Base-by-base conservation (phyloP, 257 asterid species). In the Mentha longifolia region DNA sequence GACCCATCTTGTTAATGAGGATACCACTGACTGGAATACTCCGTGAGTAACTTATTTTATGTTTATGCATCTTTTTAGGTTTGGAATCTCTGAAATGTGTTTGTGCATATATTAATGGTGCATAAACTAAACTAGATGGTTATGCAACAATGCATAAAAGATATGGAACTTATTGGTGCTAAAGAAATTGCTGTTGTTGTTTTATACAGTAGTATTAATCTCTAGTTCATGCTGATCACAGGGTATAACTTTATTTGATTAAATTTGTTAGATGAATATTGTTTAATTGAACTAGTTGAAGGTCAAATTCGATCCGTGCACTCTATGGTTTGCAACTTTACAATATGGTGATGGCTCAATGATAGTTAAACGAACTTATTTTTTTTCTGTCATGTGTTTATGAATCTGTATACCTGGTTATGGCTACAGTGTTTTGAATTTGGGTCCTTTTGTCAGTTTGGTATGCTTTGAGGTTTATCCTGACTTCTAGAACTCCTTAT, bases 1-100 rank as follows among this genome's bases (percentile, higher is more conserved):
- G 97, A 90, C 97, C 49, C 97, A 92, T 84, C 97, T 92, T 71
- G 96, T 90, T 78, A 85, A 88, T 16, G 97, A 92, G 92, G 97
- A 92, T 73, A 92, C 97, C 43, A 92, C 98, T 77, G 97, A 92
- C 72, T 92, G 98, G 98, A 88, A 90, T 79, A 85, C 84, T 59
- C 97, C 96, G 97, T 92, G 83, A 72, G 96, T 84, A 63, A 63
- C 70, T 68, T 75, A 8, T 72, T 74, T 71, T 76, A 22, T 57
- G 58, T 63, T 59, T 33, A 11, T 67, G 68, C 81, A n/a, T 33
- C 35, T 13, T 28, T 25, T 35, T 70, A 30, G n/a, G 22, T 66
- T 74, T 51, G 17, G 31, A 76, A 47, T 30, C 62, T 37, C 33
- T 74, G 20, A 35, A 66, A 14, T 39, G 54, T 1, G 66, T 49